Percentiles rank a stretch among this genome's conserved stretches.
These are phyloP conservation scores for Fraxinus platypoda DNA, from an alignment of 305 asterid genomes.

Conservation along the genomic window DNA sequence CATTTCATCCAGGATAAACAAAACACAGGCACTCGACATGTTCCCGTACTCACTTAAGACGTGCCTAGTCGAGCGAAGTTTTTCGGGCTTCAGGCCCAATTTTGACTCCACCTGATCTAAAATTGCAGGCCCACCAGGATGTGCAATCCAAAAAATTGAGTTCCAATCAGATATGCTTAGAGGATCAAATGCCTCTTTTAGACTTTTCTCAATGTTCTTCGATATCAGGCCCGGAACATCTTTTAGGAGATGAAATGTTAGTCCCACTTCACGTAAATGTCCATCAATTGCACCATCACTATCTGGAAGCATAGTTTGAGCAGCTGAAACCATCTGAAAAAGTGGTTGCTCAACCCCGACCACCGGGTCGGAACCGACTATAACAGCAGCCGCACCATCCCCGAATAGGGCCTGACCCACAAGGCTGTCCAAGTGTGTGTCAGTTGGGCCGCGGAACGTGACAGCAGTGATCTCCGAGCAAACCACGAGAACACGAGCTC, in stretches of 20 bases:
- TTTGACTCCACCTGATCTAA: slow-evolving; percentile 57
- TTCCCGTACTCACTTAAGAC: slow-evolving; percentile 64
- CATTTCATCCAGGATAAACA: slow-evolving; percentile 66
- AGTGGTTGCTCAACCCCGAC: slow-evolving; percentile 44
- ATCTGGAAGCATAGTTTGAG: slow-evolving; percentile 58
- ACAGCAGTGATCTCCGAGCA: slow-evolving; percentile 65
- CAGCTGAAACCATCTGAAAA: slow-evolving; percentile 49
- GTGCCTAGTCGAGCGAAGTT: slow-evolving; percentile 48
- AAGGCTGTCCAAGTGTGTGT: slow-evolving; percentile 44
- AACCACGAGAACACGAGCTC: slow-evolving; percentile 60
- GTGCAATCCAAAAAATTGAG: slow-evolving; percentile 63
- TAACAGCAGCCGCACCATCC: slow-evolving; percentile 66
- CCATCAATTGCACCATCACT: slow-evolving; percentile 63
- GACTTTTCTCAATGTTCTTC: slow-evolving; percentile 49
- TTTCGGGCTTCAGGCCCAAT: slow-evolving; percentile 44
- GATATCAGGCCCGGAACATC: slow-evolving; percentile 62
- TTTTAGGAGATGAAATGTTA: slow-evolving; percentile 50
- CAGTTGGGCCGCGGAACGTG: slow-evolving; percentile 58
- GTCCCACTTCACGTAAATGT: slow-evolving; percentile 58
- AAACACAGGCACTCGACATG: slow-evolving; percentile 73
- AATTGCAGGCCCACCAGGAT: slow-evolving; percentile 71
- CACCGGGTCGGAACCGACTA: slow-evolving; percentile 52
- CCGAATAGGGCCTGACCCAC: slow-evolving; percentile 68
- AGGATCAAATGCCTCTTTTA: slow-evolving; percentile 55
- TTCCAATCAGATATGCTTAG: slow-evolving; percentile 62